Evolutionary conservation across 2,329 filamentous ascomycete species (phyloP), one percentile per base, ranked within the genome.

Genomic region (Pseudogymnoascus sp.): DNA sequence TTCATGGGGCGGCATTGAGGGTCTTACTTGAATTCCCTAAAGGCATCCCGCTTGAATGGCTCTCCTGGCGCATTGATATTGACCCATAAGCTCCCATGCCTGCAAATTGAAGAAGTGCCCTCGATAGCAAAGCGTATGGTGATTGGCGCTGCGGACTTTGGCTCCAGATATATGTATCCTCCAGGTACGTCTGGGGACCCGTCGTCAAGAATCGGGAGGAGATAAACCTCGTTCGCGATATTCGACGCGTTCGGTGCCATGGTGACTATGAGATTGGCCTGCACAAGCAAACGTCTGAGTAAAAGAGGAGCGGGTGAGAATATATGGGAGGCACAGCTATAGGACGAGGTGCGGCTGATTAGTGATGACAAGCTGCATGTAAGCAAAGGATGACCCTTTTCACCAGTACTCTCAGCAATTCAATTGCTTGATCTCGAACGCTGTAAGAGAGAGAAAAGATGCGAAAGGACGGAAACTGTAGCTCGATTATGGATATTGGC

Each of bases 31-130:
- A 89, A 95, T 77, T 96, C 89, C 70, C 86, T 85, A 75, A 96
- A 99, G 35, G 83, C 82, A 70, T 89, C 82, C 69, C 94, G 87
- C 67, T 85, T 83, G 72, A 97, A 99, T 45, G 85, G 78, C 59
- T 85, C 79, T 64, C 88, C 92, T 69, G 87, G 81, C 65, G 88
- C 84, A 6, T 94, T 94, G 64, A 97, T 90, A 75, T 99, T 99
- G 71, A 96, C 89, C 93, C 94, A 99, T 66, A 99, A 82, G 72
- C 90, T 97, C 64, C 95, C 94, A 76, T 96, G 82, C 68, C 92
- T 86, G 75, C 92, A 97, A 79, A 99, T 94, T 65, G 93, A 96
- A 73, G 93, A 96, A 63, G 91, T 93, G 65, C 94, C 92, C 76
- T 97, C 90, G 69, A 97, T 93, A 68, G 91, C 85, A 75, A 99